Conservation (phyloP, 2,329 filamentous ascomycete species). For the Fusarium robinianum region DNA sequence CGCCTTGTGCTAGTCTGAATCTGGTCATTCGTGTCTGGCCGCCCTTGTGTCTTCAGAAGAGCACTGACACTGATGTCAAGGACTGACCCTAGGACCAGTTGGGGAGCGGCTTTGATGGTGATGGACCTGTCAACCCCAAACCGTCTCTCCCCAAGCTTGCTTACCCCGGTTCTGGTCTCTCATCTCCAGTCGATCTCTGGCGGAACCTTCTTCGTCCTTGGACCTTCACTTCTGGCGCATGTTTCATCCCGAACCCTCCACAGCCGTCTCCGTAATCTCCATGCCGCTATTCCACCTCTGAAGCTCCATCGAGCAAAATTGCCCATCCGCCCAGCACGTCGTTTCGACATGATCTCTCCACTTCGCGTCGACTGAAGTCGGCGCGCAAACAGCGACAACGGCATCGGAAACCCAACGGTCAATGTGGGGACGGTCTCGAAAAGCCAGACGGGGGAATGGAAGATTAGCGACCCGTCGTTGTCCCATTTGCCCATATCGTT, state of each 20-base stretch:
- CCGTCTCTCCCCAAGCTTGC: not conserved
- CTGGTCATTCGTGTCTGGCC: slow-evolving; percentile 31
- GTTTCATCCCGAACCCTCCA: slow-evolving; percentile 33
- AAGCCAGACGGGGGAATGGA: slow-evolving; percentile 2
- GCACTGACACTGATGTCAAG: slow-evolving; percentile 37
- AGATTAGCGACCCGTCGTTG: not conserved
- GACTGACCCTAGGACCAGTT: slow-evolving; percentile 6
- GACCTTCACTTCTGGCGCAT: slow-evolving; percentile 9
- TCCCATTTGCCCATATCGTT: too few species aligned
- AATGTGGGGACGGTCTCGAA: slow-evolving; percentile 13
- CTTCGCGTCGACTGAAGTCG: slow-evolving; percentile 34
- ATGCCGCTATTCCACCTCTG: slow-evolving; percentile 24
- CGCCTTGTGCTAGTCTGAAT: slow-evolving; percentile 23
- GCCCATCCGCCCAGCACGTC: slow-evolving; percentile 6
- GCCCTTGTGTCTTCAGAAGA: slow-evolving; percentile 23
- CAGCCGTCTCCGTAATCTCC: slow-evolving; percentile 25
- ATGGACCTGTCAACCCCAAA: slow-evolving; percentile 22
- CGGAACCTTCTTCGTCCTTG: not conserved
- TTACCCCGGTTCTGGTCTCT: not conserved
- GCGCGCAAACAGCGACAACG: slow-evolving; percentile 23
- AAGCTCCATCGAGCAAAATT: slow-evolving; percentile 32
- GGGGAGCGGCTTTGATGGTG: slow-evolving; percentile 28
- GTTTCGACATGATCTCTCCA: slow-evolving; percentile 23
- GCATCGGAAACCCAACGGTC: slow-evolving; percentile 17
- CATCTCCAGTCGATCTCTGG: not conserved